Conservation (phyloP, 2,329 filamentous ascomycete species). For the Venturia asperata region DNA sequence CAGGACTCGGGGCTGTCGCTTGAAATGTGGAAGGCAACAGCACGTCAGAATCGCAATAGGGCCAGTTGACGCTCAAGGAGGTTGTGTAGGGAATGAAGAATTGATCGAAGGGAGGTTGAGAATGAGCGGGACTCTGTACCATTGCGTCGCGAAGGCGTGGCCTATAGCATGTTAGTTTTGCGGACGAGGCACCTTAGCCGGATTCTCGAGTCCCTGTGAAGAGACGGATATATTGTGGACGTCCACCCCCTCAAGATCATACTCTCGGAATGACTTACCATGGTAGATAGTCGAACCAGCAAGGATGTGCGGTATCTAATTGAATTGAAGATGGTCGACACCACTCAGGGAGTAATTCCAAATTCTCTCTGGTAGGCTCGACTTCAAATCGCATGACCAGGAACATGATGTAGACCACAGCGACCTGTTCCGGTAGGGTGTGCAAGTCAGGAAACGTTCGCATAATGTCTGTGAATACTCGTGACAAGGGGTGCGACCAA, state of each 20-base stretch:
- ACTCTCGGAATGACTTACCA: conserved; percentile 41
- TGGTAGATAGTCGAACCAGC: conserved; percentile 76
- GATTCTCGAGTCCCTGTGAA: neutral
- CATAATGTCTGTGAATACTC: conserved; percentile 78
- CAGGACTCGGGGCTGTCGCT: conserved; percentile 25
- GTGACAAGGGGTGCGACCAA: conserved; percentile 69
- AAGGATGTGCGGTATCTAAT: conserved; percentile 60
- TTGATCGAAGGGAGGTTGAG: conserved; percentile 59
- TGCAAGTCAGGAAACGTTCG: conserved; percentile 74
- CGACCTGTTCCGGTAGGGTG: conserved; percentile 73
- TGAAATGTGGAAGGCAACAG: conserved; percentile 45
- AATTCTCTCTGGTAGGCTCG: conserved; percentile 70
- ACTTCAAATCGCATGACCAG: conserved; percentile 77
- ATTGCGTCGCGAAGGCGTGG: conserved; percentile 66
- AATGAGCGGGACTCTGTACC: conserved; percentile 44
- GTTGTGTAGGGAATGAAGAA: conserved; percentile 79
- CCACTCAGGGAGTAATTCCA: conserved; percentile 69
- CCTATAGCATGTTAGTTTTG: conserved; percentile 27
- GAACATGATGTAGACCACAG: conserved; percentile 80
- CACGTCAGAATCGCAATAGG: conserved; percentile 65
- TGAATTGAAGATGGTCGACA: conserved; percentile 60
- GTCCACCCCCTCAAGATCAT: neutral
- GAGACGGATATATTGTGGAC: neutral
- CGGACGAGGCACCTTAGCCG: neutral
- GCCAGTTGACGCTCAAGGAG: conserved; percentile 75